Evolutionary conservation across 1,139 yeast genomes (phyloP).

Genomic region (Saccharomyces uvarum): DNA sequence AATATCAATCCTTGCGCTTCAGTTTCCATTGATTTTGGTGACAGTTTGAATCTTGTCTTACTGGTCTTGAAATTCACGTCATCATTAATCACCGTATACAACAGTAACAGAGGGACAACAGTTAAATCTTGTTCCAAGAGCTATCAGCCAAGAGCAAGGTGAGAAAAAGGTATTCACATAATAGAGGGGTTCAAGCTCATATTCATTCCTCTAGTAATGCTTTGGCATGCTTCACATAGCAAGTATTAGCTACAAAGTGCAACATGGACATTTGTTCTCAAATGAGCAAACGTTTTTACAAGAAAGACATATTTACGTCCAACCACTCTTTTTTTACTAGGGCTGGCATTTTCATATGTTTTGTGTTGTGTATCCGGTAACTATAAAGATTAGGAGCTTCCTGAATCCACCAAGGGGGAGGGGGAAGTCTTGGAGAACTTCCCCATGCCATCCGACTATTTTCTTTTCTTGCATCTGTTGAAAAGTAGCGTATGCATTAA

Average conservation of each 20-base stretch:
- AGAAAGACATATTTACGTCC: neutral
- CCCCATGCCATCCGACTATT: neutral
- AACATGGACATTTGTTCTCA: neutral
- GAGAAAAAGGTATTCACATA: neutral
- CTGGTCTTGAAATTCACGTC: too few relatives aligned
- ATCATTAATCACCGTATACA: too few relatives aligned
- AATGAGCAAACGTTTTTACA: neutral
- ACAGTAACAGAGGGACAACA: too few relatives aligned
- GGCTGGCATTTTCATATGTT: neutral
- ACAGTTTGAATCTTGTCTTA: too few relatives aligned
- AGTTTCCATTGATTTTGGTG: too few relatives aligned
- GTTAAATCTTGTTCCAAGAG: too few relatives aligned
- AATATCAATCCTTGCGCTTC: too few relatives aligned
- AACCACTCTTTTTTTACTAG: neutral
- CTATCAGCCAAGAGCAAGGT: neutral
- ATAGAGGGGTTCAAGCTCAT: neutral
- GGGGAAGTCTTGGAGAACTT: neutral
- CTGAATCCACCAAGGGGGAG: neutral
- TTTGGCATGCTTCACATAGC: neutral
- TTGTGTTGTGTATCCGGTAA: neutral
- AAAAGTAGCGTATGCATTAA: neutral
- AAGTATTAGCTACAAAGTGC: neutral
- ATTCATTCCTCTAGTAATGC: neutral
- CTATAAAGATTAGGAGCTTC: neutral
- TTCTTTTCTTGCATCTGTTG: neutral